Evolutionary conservation across 352 stramenopile species (phyloP).

Genomic region (Phytophthora melonis): DNA sequence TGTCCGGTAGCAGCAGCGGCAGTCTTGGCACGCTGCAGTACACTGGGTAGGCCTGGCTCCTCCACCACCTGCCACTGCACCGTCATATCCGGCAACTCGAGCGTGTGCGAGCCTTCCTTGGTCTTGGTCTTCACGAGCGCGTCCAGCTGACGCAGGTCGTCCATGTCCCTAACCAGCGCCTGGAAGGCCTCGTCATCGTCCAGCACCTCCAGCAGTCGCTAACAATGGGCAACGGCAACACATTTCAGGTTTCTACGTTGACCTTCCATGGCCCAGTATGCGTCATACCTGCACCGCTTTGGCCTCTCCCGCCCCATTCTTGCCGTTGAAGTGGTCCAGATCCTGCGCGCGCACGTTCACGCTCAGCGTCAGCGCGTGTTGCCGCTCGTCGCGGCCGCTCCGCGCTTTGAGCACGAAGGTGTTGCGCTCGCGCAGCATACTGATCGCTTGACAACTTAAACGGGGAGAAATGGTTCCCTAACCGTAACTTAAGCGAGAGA

Average conservation of each 20-base stretch:
- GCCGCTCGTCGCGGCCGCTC: constrained; percentile 50
- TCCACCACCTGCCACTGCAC: constrained; percentile 73
- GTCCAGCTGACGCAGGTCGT: constrained; percentile 51
- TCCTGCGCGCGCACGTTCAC: constrained; percentile 70
- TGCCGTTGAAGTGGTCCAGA: constrained; percentile 62
- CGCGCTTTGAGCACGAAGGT: constrained; percentile 63
- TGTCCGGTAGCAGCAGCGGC: not conserved
- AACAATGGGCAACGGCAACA: not conserved
- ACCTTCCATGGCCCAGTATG: no score
- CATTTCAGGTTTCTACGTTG: not conserved
- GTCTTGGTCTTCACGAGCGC: constrained; percentile 54
- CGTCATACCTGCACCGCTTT: constrained; percentile 50
- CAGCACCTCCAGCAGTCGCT: constrained; percentile 59
- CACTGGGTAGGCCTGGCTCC: constrained; percentile 59
- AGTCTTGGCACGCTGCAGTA: constrained; percentile 43
- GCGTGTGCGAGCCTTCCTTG: constrained; percentile 39
- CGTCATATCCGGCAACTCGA: constrained; percentile 47
- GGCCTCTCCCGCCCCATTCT: constrained; percentile 18
- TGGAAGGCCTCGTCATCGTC: constrained; percentile 67
- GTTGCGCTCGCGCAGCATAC: constrained; percentile 69
- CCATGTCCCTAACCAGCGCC: constrained; percentile 57
- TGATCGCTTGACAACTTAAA: not conserved
- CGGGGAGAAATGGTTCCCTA: not conserved
- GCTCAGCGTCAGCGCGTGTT: constrained; percentile 64
- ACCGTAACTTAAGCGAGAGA: not conserved